phyloP scores from a whole-genome alignment of 83 land plant species.

The Diphasiastrum complanatum region DNA sequence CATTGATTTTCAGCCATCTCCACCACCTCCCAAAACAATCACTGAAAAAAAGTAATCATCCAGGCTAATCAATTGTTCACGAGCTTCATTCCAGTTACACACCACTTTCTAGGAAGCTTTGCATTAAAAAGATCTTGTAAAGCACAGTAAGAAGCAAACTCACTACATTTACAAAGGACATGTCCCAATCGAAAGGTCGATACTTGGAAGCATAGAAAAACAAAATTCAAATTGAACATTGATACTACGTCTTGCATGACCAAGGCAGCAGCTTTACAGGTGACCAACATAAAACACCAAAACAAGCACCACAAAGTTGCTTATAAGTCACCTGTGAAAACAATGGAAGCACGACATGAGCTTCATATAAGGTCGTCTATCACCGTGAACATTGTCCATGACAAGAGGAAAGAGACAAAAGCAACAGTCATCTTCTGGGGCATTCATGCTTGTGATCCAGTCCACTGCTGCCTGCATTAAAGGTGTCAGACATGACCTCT shows the following conservation, averaged over 20 bases:
- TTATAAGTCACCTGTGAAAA: conserved; percentile 63
- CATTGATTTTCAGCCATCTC: conserved; percentile 45
- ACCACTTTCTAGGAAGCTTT: neutral
- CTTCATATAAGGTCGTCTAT: conserved; percentile 62
- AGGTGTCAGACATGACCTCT: neutral
- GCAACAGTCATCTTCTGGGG: conserved; percentile 83
- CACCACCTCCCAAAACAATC: conserved; percentile 82
- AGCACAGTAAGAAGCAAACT: neutral
- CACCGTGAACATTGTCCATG: conserved; percentile 20
- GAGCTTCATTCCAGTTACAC: too few relatives aligned
- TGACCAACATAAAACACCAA: too few relatives aligned
- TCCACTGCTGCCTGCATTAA: conserved; percentile 63
- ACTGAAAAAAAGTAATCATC: conserved; percentile 20
- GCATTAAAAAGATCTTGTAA: neutral
- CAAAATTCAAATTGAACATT: too few relatives aligned
- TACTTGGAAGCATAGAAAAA: too few relatives aligned
- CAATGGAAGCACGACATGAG: conserved; percentile 92
- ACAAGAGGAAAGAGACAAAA: conserved; percentile 63
- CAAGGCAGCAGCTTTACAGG: too few relatives aligned
- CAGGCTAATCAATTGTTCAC: neutral
- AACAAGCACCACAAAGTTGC: too few relatives aligned
- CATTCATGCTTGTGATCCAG: conserved; percentile 55
- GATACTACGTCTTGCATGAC: too few relatives aligned
- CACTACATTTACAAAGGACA: neutral
- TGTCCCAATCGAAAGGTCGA: neutral